Conservation (phyloP, 1,284 basidiomycete species). For the Cryptococcus sp. region DNA sequence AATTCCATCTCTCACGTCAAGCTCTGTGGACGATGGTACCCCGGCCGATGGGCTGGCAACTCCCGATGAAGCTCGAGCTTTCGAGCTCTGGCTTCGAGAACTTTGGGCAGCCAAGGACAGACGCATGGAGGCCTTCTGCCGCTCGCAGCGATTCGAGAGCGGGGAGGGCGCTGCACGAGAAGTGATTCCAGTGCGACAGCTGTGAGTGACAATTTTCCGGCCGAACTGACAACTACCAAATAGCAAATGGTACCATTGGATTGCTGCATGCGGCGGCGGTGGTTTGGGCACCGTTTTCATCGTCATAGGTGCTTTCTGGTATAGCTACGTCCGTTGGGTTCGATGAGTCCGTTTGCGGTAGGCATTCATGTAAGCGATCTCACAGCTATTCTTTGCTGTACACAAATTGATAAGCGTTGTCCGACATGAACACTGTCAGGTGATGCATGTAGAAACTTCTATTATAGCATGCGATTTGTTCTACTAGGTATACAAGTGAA, state of each 20-base stretch:
- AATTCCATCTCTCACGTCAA: slow-evolving; percentile 34
- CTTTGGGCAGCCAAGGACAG: slow-evolving; percentile 84
- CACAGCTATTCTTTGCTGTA: no score
- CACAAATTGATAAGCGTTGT: no score
- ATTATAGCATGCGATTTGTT: no score
- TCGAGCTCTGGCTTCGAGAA: slow-evolving; percentile 79
- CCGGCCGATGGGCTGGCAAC: slow-evolving; percentile 55
- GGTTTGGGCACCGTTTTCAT: slow-evolving; percentile 30
- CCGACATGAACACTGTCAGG: no score
- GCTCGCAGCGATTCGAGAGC: slow-evolving; percentile 30
- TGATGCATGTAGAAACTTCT: no score
- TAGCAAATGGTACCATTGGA: slow-evolving; percentile 41
- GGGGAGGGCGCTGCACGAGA: slow-evolving; percentile 18
- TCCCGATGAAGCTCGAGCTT: slow-evolving; percentile 66
- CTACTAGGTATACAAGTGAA: no score
- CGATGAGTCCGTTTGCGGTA: slow-evolving; percentile 1
- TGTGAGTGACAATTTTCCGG: slow-evolving; percentile 28
- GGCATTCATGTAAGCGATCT: no score
- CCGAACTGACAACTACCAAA: slow-evolving; percentile 10
- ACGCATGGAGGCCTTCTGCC: slow-evolving; percentile 66
- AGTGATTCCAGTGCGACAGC: slow-evolving; percentile 35
- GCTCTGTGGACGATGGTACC: slow-evolving; percentile 1
- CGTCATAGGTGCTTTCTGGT: slow-evolving; percentile 15
- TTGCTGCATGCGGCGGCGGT: slow-evolving; percentile 40
- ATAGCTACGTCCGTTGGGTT: not conserved